A percentile compares a stretch with the other conserved stretches of the same genome.
Evolutionary conservation across 805 yeast genomes (phyloP).

Genomic region (Metschnikowia sp.): DNA sequence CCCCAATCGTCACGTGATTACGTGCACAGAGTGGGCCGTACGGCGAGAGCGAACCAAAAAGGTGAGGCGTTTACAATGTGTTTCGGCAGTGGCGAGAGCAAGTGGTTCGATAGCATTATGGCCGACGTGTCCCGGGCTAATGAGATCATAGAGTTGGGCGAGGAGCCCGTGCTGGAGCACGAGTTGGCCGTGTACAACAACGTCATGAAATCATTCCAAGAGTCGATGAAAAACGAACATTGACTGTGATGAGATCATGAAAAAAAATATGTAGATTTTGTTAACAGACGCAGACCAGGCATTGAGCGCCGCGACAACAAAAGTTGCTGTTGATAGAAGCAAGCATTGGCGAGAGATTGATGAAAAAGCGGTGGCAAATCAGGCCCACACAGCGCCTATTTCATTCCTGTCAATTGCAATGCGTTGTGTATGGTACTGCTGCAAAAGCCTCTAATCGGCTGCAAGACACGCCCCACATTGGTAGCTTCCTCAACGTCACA

Average conservation of each 20-base stretch:
- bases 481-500: no score
- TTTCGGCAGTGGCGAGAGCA: conserved; percentile 75
- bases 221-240: conserved; percentile 8
- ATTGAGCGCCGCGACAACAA: no score
- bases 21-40: conserved; percentile 94
- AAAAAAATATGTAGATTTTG: no score
- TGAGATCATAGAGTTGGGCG: conserved; percentile 17
- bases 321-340: no score
- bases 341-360: no score
- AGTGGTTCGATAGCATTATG: conserved; percentile 53
- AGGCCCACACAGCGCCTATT: no score
- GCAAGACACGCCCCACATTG: no score
- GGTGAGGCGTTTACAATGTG: conserved; percentile 76
- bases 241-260: not conserved
- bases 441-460: no score
- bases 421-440: no score
- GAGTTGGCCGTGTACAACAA: conserved; percentile 26
- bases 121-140: conserved; percentile 46
- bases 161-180: conserved; percentile 18
- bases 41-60: conserved; percentile 82
- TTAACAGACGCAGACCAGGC: no score
- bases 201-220: conserved; percentile 27
- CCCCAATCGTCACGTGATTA: conserved; percentile 89
- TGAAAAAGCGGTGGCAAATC: no score
- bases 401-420: no score